Evolutionary conservation across 108 stramenopile genomes (phyloP).

Genomic region (Fistulifera solaris): DNA sequence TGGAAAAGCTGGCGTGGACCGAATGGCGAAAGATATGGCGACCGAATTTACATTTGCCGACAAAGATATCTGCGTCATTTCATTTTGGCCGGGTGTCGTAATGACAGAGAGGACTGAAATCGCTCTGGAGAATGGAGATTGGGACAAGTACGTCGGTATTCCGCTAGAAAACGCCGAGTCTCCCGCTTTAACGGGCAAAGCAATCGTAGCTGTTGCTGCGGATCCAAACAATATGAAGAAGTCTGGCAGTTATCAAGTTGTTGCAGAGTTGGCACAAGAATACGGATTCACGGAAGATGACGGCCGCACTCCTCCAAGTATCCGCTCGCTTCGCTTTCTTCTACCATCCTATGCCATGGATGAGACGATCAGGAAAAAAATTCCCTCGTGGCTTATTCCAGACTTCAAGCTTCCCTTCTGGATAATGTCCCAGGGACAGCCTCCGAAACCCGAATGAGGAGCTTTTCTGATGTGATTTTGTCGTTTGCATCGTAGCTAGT

Average conservation of each 20-base stretch:
- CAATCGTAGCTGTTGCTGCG: conserved; percentile 40
- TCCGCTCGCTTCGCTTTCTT: conserved; percentile 54
- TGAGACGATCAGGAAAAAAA: background rate
- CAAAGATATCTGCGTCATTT: conserved; percentile 47
- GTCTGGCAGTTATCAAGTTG: conserved; percentile 68
- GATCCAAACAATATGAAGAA: conserved; percentile 40
- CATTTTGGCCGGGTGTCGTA: conserved; percentile 84
- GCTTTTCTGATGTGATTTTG: no score
- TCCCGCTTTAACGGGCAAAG: conserved; percentile 60
- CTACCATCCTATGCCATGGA: conserved; percentile 57
- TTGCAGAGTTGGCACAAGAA: conserved; percentile 84
- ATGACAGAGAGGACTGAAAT: conserved; percentile 68
- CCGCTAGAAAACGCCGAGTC: conserved; percentile 54
- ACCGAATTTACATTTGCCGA: conserved; percentile 43
- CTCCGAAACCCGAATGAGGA: conserved; percentile 6
- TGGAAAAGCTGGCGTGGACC: conserved; percentile 79
- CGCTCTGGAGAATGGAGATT: conserved; percentile 48
- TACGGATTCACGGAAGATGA: conserved; percentile 71
- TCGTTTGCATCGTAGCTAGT: no score
- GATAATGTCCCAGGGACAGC: conserved; percentile 17
- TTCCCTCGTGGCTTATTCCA: conserved; percentile 15
- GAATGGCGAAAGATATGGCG: conserved; percentile 74
- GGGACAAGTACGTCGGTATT: conserved; percentile 62
- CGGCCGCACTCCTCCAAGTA: conserved; percentile 48
- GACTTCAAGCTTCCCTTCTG: conserved; percentile 27